Evolutionary conservation across 257 asterid species (phyloP).

Genomic region (Ilex asprella): DNA sequence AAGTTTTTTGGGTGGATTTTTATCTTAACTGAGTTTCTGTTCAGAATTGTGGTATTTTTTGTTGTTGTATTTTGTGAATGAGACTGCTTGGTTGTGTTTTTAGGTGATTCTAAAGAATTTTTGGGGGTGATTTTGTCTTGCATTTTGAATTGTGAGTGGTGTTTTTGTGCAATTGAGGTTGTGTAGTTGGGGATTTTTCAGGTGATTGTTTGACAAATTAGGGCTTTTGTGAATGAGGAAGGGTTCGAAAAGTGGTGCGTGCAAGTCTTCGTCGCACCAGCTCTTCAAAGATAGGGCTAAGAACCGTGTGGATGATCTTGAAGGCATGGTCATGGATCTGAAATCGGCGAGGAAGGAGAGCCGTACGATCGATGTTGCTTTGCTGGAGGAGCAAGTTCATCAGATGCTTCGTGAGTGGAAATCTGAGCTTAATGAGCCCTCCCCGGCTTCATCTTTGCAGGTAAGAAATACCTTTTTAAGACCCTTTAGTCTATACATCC

Average conservation of each 20-base stretch:
- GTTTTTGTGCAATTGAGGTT: constrained; percentile 11
- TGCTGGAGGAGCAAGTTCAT: constrained; percentile 95
- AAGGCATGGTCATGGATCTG: constrained; percentile 79
- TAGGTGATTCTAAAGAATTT: no score
- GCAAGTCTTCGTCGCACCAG: constrained; percentile 82
- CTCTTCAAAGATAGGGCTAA: constrained; percentile 92
- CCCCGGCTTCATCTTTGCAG: constrained; percentile 96
- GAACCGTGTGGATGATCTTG: constrained; percentile 92
- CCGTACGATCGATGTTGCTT: constrained; percentile 59
- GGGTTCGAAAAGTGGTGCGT: constrained; percentile 70
- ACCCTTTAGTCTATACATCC: no score
- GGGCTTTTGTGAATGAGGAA: constrained; percentile 42
- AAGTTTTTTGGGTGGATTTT: no score
- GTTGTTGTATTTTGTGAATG: no score
- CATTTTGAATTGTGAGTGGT: constrained; percentile 5
- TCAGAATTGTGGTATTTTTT: no score
- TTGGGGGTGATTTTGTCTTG: no score
- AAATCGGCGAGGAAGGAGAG: constrained; percentile 94
- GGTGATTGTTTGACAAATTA: constrained; percentile 23
- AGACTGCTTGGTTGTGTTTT: no score
- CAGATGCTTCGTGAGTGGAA: constrained; percentile 99
- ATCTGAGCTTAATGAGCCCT: constrained; percentile 82
- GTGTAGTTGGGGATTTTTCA: constrained; percentile 4
- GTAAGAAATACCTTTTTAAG: background rate
- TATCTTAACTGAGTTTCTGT: no score